A percentile compares a stretch with the other conserved stretches of the same genome.
Conservation (phyloP, 139 green algal species). For the Haematococcus sp. region DNA sequence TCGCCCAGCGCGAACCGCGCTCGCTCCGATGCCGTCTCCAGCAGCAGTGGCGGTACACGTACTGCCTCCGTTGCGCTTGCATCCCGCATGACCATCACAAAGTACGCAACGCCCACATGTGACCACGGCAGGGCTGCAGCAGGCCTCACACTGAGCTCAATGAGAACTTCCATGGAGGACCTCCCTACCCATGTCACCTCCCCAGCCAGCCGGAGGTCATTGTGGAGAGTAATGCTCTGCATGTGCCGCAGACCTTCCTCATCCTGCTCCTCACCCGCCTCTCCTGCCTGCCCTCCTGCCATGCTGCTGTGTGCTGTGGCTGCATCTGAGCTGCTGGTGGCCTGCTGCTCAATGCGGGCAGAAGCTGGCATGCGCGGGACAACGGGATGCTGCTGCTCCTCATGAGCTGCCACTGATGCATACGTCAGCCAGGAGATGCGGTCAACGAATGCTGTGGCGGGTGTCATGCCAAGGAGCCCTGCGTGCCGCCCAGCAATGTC, state of each 20-base stretch:
- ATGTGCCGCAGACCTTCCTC: too few species aligned
- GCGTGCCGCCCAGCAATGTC: constrained; percentile 33
- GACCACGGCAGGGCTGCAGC: constrained; percentile 11
- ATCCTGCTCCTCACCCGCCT: too few species aligned
- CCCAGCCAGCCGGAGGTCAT: too few species aligned
- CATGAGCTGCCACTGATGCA: constrained; percentile 6
- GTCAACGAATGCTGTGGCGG: constrained; percentile 37
- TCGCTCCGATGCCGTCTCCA: constrained; percentile 10
- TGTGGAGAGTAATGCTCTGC: too few species aligned
- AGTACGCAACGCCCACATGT: constrained; percentile 19
- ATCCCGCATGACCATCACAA: constrained; percentile 31
- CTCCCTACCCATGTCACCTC: too few species aligned
- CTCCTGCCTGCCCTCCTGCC: too few species aligned
- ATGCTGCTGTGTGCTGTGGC: too few species aligned
- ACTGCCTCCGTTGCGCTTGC: constrained; percentile 8
- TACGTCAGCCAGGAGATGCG: constrained; percentile 15
- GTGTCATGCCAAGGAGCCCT: constrained; percentile 15
- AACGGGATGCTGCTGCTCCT: too few species aligned
- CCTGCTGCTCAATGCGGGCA: too few species aligned
- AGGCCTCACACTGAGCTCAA: constrained; percentile 13
- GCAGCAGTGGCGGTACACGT: constrained; percentile 23
- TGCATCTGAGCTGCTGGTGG: too few species aligned
- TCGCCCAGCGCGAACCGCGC: constrained; percentile 24
- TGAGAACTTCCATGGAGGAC: constrained; percentile 8
- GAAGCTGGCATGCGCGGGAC: too few species aligned